These are phyloP conservation scores for Russula sp. DNA, from an alignment of 768 basidiomycete genomes.

Conservation along the genomic window DNA sequence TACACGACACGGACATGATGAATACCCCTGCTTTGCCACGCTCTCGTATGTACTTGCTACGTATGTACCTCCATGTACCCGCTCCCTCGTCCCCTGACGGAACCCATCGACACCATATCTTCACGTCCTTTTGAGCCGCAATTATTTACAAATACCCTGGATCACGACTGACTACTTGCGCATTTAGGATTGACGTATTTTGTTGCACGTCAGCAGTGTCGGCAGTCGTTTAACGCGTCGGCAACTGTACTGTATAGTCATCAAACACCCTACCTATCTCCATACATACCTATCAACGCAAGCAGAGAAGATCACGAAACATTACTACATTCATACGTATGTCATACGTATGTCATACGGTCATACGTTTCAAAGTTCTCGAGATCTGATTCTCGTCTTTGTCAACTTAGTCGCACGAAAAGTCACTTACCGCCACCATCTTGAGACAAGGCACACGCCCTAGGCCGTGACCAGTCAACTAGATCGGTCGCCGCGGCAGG, in stretches of 20 bases:
- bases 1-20: conserved; percentile 10
- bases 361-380: not conserved
- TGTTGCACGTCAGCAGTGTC: not conserved
- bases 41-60: conserved; percentile 18
- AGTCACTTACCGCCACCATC: not conserved
- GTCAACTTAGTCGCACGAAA: too few species aligned
- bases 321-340: not conserved
- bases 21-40: conserved; percentile 9
- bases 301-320: not conserved
- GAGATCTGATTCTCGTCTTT: too few species aligned
- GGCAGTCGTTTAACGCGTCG: not conserved
- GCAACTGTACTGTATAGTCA: not conserved
- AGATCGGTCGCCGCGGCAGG: not conserved
- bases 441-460: not conserved
- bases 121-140: conserved; percentile 8
- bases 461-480: not conserved
- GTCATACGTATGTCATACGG: too few species aligned
- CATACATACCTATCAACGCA: not conserved
- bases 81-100: not conserved
- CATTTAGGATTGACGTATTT: conserved; percentile 3
- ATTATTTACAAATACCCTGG: not conserved
- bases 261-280: not conserved
- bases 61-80: conserved; percentile 20
- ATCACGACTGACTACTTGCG: conserved; percentile 2
- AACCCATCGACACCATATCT: conserved; percentile 6